Percentiles rank a stretch among this genome's conserved stretches.
Evolutionary conservation across 371 early-diverging fungal species (phyloP).

Genomic region (Actinomucor elegans): DNA sequence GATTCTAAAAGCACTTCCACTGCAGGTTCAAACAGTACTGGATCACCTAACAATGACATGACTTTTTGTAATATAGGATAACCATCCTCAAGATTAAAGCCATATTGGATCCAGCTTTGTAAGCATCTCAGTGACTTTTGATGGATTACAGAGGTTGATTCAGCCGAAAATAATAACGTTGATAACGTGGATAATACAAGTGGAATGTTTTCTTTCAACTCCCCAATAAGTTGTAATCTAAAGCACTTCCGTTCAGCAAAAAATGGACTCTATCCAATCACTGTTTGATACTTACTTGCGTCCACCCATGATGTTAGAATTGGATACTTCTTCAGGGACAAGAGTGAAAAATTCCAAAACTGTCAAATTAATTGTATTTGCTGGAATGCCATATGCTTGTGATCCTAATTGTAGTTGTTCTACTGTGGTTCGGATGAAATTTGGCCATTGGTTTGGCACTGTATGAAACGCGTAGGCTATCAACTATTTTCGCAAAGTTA

Average conservation of each 20-base stretch:
- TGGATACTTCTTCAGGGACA: conserved; percentile 76
- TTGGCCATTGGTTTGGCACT: conserved; percentile 61
- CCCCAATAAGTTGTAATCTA: conserved; percentile 45
- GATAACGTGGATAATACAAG: conserved; percentile 46
- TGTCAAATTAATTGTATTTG: conserved; percentile 39
- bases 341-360: conserved; percentile 75
- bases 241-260: neutral
- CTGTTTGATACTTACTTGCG: conserved; percentile 37
- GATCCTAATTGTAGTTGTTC: conserved; percentile 48
- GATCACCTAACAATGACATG: conserved; percentile 40
- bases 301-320: conserved; percentile 54
- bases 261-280: too few relatives aligned
- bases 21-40: conserved; percentile 48
- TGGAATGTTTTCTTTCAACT: conserved; percentile 48
- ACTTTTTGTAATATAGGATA: conserved; percentile 46
- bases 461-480: conserved; percentile 68
- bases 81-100: conserved; percentile 55
- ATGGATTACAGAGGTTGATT: conserved; percentile 19
- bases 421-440: conserved; percentile 57
- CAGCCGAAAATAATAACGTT: conserved; percentile 5
- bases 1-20: conserved; percentile 57
- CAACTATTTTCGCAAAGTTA: conserved; percentile 41
- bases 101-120: conserved; percentile 68
- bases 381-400: conserved; percentile 25
- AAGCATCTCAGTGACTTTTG: conserved; percentile 55